A percentile compares a stretch with the other conserved stretches of the same genome.
Conservation (phyloP, 2,329 filamentous ascomycete genomes). For the Metarhizium robertsii region DNA sequence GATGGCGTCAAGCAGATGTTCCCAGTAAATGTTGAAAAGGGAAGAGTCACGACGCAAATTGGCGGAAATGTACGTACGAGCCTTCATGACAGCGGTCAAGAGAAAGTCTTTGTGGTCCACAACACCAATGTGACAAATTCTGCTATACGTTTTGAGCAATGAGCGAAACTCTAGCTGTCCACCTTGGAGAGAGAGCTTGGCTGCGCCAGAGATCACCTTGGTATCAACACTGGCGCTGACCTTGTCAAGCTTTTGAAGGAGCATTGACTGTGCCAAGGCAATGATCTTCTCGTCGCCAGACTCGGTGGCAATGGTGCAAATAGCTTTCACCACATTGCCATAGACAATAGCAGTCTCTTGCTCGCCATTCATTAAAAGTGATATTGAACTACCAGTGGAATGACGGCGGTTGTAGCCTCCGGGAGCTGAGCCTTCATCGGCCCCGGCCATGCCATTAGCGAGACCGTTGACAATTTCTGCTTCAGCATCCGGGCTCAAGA, state of each 20-base stretch:
- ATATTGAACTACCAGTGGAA: constrained; percentile 68
- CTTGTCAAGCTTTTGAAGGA: constrained; percentile 90
- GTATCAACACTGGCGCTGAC: constrained; percentile 73
- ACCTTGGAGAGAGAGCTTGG: constrained; percentile 65
- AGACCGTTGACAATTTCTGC: constrained; percentile 43
- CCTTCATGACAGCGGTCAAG: constrained; percentile 66
- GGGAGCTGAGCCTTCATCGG: constrained; percentile 24
- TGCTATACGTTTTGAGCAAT: constrained; percentile 74
- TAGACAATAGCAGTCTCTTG: constrained; percentile 73
- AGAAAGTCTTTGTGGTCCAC: constrained; percentile 58
- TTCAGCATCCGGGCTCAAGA: constrained; percentile 66
- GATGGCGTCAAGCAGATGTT: constrained; percentile 75
- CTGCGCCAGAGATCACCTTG: constrained; percentile 75
- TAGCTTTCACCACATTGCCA: constrained; percentile 85
- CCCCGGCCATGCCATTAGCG: constrained; percentile 31
- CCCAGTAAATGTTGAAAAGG: constrained; percentile 74
- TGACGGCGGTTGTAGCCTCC: constrained; percentile 45
- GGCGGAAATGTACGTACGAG: constrained; percentile 68
- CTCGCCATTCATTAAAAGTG: constrained; percentile 63
- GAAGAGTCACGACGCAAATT: constrained; percentile 60
- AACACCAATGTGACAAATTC: constrained; percentile 64
- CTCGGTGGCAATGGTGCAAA: constrained; percentile 77
- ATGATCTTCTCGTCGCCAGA: constrained; percentile 87
- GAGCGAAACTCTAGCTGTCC: constrained; percentile 77
- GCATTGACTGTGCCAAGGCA: constrained; percentile 86